phyloP scores from a whole-genome alignment of 345 rosid species.

The Diplotaxis tenuifolia region DNA sequence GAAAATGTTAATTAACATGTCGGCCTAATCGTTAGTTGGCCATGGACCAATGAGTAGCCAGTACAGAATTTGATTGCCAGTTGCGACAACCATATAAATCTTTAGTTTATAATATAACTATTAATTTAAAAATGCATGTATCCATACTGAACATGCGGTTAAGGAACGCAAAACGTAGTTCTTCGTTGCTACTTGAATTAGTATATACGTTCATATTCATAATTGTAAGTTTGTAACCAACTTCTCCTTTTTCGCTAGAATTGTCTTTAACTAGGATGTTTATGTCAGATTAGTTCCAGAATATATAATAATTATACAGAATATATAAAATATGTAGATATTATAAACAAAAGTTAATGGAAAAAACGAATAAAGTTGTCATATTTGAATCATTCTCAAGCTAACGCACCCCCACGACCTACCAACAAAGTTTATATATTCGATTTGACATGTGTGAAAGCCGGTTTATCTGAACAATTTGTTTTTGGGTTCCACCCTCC shows the following conservation, averaged over 20 bases:
- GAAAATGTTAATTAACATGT: not conserved
- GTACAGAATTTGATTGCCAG: not conserved
- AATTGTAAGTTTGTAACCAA: not conserved
- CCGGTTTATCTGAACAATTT: not conserved
- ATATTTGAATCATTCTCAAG: slow-evolving; percentile 15
- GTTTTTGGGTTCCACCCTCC: slow-evolving; percentile 5
- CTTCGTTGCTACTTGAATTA: slow-evolving; percentile 28
- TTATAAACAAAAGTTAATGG: not conserved
- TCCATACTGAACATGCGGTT: slow-evolving; percentile 21
- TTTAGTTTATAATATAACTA: not conserved
- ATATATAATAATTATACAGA: not conserved
- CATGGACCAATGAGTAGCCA: slow-evolving; percentile 3
- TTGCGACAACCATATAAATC: not conserved
- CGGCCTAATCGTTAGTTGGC: not conserved
- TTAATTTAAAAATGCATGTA: slow-evolving; percentile 5
- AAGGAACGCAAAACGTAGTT: slow-evolving; percentile 19
- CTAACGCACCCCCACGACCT: not conserved
- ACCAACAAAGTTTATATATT: not conserved
- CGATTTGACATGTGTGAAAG: slow-evolving; percentile 11
- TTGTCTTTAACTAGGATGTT: slow-evolving; percentile 9
- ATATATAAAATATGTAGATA: not conserved
- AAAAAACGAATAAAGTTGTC: slow-evolving; percentile 2
- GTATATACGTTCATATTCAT: not conserved
- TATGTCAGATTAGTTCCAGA: slow-evolving; percentile 19
- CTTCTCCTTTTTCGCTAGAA: not conserved